Percentiles rank a stretch among this genome's conserved stretches.
These are phyloP conservation scores for Acer campestre DNA, from an alignment of 345 rosid genomes.

Conservation along the genomic window DNA sequence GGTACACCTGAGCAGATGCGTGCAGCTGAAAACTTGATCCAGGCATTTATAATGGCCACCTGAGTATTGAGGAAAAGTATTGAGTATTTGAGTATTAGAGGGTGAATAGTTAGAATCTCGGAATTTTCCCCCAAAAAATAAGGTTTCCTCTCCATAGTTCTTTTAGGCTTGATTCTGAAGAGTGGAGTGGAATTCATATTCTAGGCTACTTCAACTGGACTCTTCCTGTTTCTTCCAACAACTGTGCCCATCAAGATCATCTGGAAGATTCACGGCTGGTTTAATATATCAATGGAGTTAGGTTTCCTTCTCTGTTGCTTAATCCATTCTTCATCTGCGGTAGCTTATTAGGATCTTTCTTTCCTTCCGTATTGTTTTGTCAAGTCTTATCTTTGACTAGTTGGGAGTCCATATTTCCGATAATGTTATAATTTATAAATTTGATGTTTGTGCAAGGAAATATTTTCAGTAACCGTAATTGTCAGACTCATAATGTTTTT, in stretches of 20 bases:
- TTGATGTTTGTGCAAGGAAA: constrained; percentile 25
- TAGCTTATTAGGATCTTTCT: constrained; percentile 52
- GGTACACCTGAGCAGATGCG: constrained; percentile 93
- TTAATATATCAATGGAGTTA: constrained; percentile 29
- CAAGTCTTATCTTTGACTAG: constrained; percentile 35
- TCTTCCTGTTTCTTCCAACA: constrained; percentile 37
- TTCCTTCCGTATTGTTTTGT: constrained; percentile 43
- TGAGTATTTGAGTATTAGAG: constrained; percentile 30
- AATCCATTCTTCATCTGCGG: constrained; percentile 33
- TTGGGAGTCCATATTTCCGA: constrained; percentile 36
- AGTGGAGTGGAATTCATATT: constrained; percentile 28
- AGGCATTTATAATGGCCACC: constrained; percentile 94
- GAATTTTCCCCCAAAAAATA: constrained; percentile 27
- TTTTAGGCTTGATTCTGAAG: constrained; percentile 37
- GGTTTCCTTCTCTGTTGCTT: constrained; percentile 33
- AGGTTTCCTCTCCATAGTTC: constrained; percentile 37
- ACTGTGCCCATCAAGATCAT: constrained; percentile 39
- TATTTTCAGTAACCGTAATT: constrained; percentile 26
- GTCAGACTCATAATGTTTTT: constrained; percentile 30
- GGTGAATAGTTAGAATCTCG: constrained; percentile 45
- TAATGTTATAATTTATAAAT: constrained; percentile 28
- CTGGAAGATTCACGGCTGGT: constrained; percentile 32
- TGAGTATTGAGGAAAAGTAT: constrained; percentile 36
- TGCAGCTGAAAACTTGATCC: constrained; percentile 92
- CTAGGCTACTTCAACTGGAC: constrained; percentile 40